Evolutionary conservation across 2,329 filamentous ascomycete genomes (phyloP).

Genomic region (Mycogone perniciosa): DNA sequence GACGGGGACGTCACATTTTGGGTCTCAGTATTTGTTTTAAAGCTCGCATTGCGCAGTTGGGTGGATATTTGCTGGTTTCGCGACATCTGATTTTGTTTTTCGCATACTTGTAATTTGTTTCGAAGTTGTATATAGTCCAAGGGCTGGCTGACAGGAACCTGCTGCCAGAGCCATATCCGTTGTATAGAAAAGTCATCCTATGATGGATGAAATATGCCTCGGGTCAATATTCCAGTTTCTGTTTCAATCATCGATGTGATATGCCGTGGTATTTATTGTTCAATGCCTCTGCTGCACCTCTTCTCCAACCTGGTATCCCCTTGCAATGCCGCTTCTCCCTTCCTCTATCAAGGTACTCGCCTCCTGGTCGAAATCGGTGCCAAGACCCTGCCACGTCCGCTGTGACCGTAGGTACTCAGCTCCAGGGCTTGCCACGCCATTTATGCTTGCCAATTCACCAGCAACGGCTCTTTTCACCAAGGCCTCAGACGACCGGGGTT

Average conservation of each 20-base stretch:
- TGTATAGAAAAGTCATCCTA: neutral
- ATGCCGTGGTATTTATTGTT: constrained; percentile 1
- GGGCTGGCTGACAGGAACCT: neutral
- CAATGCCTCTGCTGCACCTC: constrained; percentile 32
- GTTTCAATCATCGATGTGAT: neutral
- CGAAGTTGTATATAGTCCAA: constrained; percentile 4
- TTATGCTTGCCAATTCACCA: constrained; percentile 72
- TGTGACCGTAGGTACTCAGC: constrained; percentile 79
- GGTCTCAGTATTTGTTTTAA: neutral
- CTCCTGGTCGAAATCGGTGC: constrained; percentile 68
- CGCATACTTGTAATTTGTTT: neutral
- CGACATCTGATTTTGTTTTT: neutral
- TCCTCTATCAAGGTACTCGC: constrained; percentile 70
- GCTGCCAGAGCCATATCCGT: neutral
- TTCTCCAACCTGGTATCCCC: constrained; percentile 76
- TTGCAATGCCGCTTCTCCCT: constrained; percentile 79
- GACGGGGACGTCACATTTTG: neutral
- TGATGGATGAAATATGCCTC: constrained; percentile 1
- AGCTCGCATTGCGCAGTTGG: neutral
- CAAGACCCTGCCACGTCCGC: constrained; percentile 85
- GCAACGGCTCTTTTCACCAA: constrained; percentile 51
- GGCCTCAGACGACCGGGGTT: constrained; percentile 13
- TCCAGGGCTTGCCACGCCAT: constrained; percentile 82
- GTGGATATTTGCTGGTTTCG: neutral
- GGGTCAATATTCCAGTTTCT: neutral